Conservation (phyloP, 1,284 basidiomycete genomes). For the Papiliotrema nemorosa region DNA sequence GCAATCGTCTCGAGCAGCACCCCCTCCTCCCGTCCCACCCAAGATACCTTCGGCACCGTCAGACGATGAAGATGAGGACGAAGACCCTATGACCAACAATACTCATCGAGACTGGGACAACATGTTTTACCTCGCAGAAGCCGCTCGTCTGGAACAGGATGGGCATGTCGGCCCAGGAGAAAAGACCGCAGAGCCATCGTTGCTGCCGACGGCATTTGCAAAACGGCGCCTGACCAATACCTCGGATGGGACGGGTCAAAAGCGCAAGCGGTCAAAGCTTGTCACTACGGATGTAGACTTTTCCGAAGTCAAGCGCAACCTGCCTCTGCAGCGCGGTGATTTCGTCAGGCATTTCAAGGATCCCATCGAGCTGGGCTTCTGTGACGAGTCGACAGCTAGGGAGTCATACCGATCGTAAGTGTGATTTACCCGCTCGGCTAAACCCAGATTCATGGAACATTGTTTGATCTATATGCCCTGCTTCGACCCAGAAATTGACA, state of each 20-base stretch:
- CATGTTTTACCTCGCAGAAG: constrained; percentile 47
- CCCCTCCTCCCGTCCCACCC: too few species aligned
- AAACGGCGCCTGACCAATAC: not conserved
- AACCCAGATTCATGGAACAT: constrained; percentile 58
- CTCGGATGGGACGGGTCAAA: constrained; percentile 4
- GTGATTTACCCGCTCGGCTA: not conserved
- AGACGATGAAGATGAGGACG: constrained; percentile 34
- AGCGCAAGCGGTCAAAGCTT: constrained; percentile 9
- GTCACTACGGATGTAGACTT: constrained; percentile 4
- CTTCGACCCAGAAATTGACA: constrained; percentile 71
- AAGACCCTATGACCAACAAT: constrained; percentile 25
- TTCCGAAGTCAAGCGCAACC: constrained; percentile 12
- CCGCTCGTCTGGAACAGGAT: constrained; percentile 41
- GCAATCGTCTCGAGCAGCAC: too few species aligned
- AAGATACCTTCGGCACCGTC: constrained; percentile 9
- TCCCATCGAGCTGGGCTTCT: constrained; percentile 55
- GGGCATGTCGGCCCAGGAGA: not conserved
- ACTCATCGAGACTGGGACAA: constrained; percentile 38
- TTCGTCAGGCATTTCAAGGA: constrained; percentile 32
- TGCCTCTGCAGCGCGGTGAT: constrained; percentile 28
- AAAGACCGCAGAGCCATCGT: constrained; percentile 3
- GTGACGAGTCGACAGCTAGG: constrained; percentile 69
- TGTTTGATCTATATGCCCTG: constrained; percentile 82
- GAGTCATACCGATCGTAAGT: constrained; percentile 65
- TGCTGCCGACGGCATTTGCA: not conserved